Conservation (phyloP, 78 protist species). For the Dictyostelium discoideum region DNA sequence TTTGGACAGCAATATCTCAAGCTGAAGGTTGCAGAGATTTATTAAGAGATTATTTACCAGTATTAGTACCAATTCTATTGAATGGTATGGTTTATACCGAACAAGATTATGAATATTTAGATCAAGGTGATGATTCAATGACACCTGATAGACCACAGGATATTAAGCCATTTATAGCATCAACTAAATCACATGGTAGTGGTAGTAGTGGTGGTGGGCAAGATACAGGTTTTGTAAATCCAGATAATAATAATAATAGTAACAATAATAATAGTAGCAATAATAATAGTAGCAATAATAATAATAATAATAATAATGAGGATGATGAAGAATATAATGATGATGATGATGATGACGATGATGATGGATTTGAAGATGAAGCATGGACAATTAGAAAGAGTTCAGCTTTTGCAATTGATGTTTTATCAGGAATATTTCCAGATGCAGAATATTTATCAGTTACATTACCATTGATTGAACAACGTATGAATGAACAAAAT, state of each 20-base stretch:
- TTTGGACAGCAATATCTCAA: constrained; percentile 87
- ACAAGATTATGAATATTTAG: constrained; percentile 61
- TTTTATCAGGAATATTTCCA: constrained; percentile 64
- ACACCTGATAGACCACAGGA: constrained; percentile 82
- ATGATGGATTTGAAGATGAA: constrained; percentile 46
- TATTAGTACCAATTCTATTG: constrained; percentile 79
- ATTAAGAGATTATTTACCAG: constrained; percentile 45
- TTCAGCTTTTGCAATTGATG: constrained; percentile 89
- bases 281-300: not conserved
- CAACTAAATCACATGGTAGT: not conserved
- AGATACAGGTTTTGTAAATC: not conserved
- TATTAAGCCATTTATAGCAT: constrained; percentile 66
- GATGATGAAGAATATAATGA: constrained; percentile 43
- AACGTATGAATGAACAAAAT: not conserved
- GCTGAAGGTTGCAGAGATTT: constrained; percentile 25
- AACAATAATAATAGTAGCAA: not conserved
- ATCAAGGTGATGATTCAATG: constrained; percentile 58
- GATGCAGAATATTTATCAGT: constrained; percentile 51
- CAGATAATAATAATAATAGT: not conserved
- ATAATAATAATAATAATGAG: not conserved
- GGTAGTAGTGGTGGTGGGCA: not conserved
- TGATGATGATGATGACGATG: constrained; percentile 75
- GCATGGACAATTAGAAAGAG: constrained; percentile 92
- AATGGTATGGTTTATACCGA: constrained; percentile 85
- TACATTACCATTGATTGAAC: constrained; percentile 83